phyloP scores from a whole-genome alignment of 2,329 filamentous ascomycete genomes.

The Fusarium subglutinans region DNA sequence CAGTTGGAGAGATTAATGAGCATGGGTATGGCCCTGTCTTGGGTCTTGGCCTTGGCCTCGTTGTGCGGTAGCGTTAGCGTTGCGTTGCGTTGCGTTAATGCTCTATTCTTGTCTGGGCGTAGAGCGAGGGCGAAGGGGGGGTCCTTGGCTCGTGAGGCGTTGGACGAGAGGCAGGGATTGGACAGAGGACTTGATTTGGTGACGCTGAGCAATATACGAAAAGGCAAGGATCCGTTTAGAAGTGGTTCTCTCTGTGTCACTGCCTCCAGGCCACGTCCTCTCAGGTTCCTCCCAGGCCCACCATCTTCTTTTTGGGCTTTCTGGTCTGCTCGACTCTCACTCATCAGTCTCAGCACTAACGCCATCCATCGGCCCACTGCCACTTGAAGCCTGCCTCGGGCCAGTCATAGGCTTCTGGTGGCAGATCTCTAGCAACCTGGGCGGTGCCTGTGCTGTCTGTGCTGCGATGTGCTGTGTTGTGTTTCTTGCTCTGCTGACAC shows the following conservation, averaged over 20 bases:
- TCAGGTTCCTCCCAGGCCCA: conserved; percentile 26
- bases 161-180: conserved; percentile 46
- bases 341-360: conserved; percentile 43
- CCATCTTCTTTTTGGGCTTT: conserved; percentile 33
- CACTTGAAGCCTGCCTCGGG: conserved; percentile 23
- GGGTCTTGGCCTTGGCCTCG: conserved; percentile 44
- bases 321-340: conserved; percentile 7
- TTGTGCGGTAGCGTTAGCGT: conserved; percentile 38
- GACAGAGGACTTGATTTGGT: conserved; percentile 45
- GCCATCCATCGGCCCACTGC: conserved; percentile 44
- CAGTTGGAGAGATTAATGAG: conserved; percentile 48
- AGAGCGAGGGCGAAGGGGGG: conserved; percentile 31
- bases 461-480: neutral
- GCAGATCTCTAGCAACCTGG: conserved; percentile 33
- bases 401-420: conserved; percentile 35
- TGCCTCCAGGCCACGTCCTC: conserved; percentile 37
- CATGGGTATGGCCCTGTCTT: conserved; percentile 46
- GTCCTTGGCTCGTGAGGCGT: conserved; percentile 43
- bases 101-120: conserved; percentile 56
- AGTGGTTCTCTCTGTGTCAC: conserved; percentile 50
- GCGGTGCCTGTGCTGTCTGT: conserved; percentile 35
- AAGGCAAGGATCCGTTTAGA: conserved; percentile 56
- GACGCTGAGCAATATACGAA: conserved; percentile 62
- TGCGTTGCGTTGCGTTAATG: conserved; percentile 22
- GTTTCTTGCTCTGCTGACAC: conserved; percentile 42